phyloP scores from a whole-genome alignment of 116 monocot genomes.

The Cymodocea nodosa region DNA sequence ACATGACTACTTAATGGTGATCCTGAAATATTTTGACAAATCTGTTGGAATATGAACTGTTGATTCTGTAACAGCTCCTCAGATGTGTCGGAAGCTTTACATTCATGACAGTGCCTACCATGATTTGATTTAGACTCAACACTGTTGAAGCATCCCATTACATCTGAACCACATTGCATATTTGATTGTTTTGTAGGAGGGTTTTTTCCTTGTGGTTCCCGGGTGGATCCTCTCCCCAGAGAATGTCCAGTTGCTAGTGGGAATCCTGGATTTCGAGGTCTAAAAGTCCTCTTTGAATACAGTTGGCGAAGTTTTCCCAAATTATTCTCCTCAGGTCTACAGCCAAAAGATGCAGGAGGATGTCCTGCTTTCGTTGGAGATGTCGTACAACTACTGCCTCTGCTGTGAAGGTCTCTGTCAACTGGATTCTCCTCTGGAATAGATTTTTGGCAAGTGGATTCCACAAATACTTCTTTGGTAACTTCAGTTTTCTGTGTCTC shows the following conservation, averaged over 20 bases:
- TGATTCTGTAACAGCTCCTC: background rate
- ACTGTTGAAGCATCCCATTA: background rate
- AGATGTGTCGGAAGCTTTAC: background rate
- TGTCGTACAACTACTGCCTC: background rate
- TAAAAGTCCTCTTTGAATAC: background rate
- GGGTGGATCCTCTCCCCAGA: too few species aligned
- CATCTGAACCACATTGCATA: background rate
- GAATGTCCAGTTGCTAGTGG: too few species aligned
- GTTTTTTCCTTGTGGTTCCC: background rate
- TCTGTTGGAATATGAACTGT: background rate
- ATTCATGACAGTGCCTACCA: background rate
- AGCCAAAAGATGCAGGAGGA: slow-evolving; percentile 3
- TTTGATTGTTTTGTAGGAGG: background rate
- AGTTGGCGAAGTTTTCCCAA: background rate
- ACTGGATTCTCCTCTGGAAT: background rate
- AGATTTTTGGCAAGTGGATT: background rate
- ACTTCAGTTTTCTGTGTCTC: background rate
- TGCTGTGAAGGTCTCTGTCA: background rate
- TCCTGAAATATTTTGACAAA: too few species aligned
- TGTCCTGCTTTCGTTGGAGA: background rate
- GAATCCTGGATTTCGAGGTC: background rate
- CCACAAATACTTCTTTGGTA: background rate
- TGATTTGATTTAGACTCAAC: background rate
- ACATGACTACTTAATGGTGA: too few species aligned
- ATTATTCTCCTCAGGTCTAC: background rate